These are phyloP conservation scores for Stemphylium beticola DNA, from an alignment of 2,329 filamentous ascomycete species.

Conservation along the genomic window DNA sequence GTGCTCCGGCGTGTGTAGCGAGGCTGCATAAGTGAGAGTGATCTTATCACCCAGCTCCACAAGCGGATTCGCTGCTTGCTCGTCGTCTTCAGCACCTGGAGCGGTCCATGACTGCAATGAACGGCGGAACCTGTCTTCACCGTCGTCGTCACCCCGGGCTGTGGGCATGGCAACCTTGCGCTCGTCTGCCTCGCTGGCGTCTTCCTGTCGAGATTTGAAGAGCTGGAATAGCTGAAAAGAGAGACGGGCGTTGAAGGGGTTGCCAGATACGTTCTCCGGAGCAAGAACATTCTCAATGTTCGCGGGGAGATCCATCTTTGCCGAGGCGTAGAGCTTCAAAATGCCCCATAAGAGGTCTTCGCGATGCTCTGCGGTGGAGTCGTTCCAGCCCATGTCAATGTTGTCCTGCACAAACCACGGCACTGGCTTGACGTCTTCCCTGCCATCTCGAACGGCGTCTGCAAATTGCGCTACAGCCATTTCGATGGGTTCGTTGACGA, in stretches of 20 bases:
- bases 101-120: conserved; percentile 42
- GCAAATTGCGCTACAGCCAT: conserved; percentile 75
- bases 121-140: conserved; percentile 17
- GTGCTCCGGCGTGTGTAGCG: conserved; percentile 42
- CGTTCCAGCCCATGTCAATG: conserved; percentile 65
- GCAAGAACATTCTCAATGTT: conserved; percentile 72
- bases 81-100: conserved; percentile 50
- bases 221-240: conserved; percentile 82
- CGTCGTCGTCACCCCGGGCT: conserved; percentile 24
- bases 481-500: conserved; percentile 71
- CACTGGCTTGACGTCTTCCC: conserved; percentile 72
- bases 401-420: conserved; percentile 72
- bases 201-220: conserved; percentile 44
- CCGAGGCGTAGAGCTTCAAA: conserved; percentile 76
- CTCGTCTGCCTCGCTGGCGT: conserved; percentile 30
- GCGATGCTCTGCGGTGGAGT: conserved; percentile 62
- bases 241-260: conserved; percentile 75
- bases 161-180: conserved; percentile 44
- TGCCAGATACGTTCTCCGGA: conserved; percentile 77
- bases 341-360: conserved; percentile 89
- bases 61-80: conserved; percentile 63
- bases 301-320: conserved; percentile 52
- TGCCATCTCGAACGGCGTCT: conserved; percentile 72
- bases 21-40: conserved; percentile 55
- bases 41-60: conserved; percentile 62